Evolutionary conservation across 805 yeast genomes (phyloP).

Genomic region (Saccharomyces mikatae): DNA sequence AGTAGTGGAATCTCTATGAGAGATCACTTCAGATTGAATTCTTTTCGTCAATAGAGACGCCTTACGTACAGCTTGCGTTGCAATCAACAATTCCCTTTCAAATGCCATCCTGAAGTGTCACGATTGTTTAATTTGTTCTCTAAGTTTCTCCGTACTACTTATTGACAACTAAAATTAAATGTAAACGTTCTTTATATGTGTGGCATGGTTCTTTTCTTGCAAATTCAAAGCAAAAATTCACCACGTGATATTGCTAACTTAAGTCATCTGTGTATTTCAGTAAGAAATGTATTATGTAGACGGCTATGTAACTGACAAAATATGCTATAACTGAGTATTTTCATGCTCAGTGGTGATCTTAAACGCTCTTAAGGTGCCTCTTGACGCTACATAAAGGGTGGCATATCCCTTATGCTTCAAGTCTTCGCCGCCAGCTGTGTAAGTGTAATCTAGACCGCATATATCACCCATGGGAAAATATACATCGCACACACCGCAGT

Average conservation of each 20-base stretch:
- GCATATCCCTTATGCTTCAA: slow-evolving; percentile 10
- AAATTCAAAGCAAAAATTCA: neutral
- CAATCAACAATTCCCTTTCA: slow-evolving; percentile 64
- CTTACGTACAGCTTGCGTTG: slow-evolving; percentile 82
- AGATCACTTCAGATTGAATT: slow-evolving; percentile 48
- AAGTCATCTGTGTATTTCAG: neutral
- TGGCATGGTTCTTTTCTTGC: neutral
- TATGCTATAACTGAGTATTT: neutral
- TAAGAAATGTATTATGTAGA: neutral
- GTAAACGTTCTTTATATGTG: neutral
- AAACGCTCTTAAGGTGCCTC: neutral
- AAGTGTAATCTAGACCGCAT: slow-evolving; percentile 17
- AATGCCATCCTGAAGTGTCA: slow-evolving; percentile 31
- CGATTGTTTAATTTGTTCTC: neutral
- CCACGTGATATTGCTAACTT: neutral
- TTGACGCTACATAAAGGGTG: slow-evolving; percentile 8
- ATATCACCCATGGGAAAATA: slow-evolving; percentile 14
- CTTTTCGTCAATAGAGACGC: slow-evolving; percentile 70
- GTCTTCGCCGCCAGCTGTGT: slow-evolving; percentile 8
- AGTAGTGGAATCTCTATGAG: slow-evolving; percentile 41
- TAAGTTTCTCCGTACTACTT: neutral
- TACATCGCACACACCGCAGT: slow-evolving; percentile 16
- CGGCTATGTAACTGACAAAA: neutral
- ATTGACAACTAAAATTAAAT: neutral
- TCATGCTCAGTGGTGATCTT: neutral